Evolutionary conservation across 108 stramenopile genomes (phyloP), one percentile per base, ranked within the genome.

Genomic region (Parmales sp.): DNA sequence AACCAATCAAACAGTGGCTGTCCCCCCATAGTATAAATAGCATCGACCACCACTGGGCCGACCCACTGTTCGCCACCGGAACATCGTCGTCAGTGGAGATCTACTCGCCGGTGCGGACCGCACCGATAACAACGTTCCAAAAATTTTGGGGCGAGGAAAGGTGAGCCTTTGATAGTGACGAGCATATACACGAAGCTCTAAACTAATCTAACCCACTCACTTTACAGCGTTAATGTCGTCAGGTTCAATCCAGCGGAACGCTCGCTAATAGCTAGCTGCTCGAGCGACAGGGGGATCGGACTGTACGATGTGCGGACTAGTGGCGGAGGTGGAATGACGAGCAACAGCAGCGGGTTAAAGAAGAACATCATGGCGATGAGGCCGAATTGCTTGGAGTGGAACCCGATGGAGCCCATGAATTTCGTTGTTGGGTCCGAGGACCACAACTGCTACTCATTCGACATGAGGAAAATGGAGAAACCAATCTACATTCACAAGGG

Each of bases 351-450:
- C 8, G 89, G 91, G 18, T 66, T 99, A 71, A 83, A 94, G 68
- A 94, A 95, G 81, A 91, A 89, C 7, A 81, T 97, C 20, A 67
- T 98, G 65, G 48, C 70, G 25, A 98, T 95, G 95, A 85, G 86
- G 69, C 83, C 82, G 34, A 98, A 98, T 63, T 92, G 91, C 38
- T 63, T 99, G 54, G 95, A 95, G 75, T 99, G 98, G 98, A 99
- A 99, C 82, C 98, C 98, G 34, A 93, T 94, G 88, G 98, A 98
- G 76, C 97, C 98, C 0, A 82, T 94, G 83, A 92, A 95, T 63
- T 98, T 99, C 71, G 92, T 88, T 0, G 91, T 94, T 5, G 98
- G 92, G 48, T 94, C 91, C 73, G 98, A 99, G 80, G 91, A 93
- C 71, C 82, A 85, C 81, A 90, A 95, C 66, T 76, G 86, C 8